Evolutionary conservation across 768 basidiomycete genomes (phyloP), one percentile per base, ranked within the genome.

Genomic region (Amanita phalloides): DNA sequence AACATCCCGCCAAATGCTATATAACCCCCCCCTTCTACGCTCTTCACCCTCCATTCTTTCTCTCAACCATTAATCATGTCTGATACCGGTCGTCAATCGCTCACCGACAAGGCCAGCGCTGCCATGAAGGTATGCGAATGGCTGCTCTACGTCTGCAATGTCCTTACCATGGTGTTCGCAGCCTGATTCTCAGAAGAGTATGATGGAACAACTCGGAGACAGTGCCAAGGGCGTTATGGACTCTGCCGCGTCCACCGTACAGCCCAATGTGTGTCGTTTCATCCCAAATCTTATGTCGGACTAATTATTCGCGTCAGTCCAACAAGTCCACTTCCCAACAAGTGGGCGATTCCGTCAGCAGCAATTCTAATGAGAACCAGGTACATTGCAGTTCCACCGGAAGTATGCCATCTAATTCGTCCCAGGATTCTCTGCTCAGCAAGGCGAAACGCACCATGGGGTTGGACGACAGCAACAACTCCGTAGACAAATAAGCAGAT

Each of bases 171-270:
- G 48, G 32, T 44, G 7, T 51, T 39, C 44, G 21, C 47, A 81
- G 79, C 79, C 79, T 57, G 79, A 82, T 56, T 76, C 74, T 30
- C 68, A 81, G 69, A 82, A 83, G 69, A 54, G 68, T n/a, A 68
- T 65, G 51, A 64, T 70, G 26, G 80, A 83, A 69, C 70, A 78
- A 21, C 56, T 68, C 7, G 62, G 71, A 45, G 81, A 82, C 66
- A 62, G 58, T 36, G 6, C 73, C 57, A 78, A 77, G 59, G 74
- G 77, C 54, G 67, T 61, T 49, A 53, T 62, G 37, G 80, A 81
- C 59, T 76, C 72, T 45, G 56, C 61, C 4, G 72, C 75, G 1
- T 77, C 77, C 21, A 68, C 71, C 38, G 2, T 72, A 13, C 72
- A 81, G 61, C 78, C 80, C 57, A 63, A 76, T 56, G 76, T 75